Evolutionary conservation across 768 basidiomycete species (phyloP).

Genomic region (Pleurotus sapidus): DNA sequence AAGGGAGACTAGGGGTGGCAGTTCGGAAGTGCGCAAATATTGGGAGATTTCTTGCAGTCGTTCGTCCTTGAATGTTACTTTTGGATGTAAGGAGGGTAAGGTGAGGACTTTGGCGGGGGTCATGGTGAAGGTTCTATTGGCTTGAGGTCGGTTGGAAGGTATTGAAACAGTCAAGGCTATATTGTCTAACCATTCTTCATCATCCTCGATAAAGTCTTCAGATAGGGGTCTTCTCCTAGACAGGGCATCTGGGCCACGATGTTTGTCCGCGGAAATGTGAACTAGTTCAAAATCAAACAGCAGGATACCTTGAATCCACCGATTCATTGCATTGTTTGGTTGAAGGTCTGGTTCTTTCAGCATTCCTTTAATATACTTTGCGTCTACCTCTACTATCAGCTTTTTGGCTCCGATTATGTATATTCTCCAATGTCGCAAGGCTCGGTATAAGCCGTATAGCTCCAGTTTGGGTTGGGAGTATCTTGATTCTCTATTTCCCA

Average conservation of each 20-base stretch:
- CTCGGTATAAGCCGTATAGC: conserved; percentile 27
- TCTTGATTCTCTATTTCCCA: conserved; percentile 20
- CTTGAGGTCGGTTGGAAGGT: background rate
- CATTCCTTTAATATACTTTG: conserved; percentile 29
- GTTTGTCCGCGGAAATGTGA: conserved; percentile 27
- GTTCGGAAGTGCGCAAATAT: conserved; percentile 11
- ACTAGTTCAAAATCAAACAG: conserved; percentile 28
- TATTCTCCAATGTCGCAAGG: conserved; percentile 17
- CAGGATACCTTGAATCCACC: conserved; percentile 30
- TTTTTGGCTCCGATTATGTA: conserved; percentile 17
- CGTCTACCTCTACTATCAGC: conserved; percentile 29
- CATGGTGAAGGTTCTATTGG: background rate
- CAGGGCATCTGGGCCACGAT: conserved; percentile 30
- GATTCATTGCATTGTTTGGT: conserved; percentile 26
- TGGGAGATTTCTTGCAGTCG: conserved; percentile 5
- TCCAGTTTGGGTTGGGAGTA: conserved; percentile 35
- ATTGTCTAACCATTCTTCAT: conserved; percentile 22
- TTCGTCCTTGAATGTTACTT: background rate
- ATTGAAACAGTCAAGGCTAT: background rate
- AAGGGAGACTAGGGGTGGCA: background rate
- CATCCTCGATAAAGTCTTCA: conserved; percentile 17
- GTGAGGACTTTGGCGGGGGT: background rate
- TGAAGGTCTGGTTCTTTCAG: conserved; percentile 29
- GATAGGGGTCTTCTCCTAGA: conserved; percentile 18
- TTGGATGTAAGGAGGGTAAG: background rate